Evolutionary conservation across 1,284 basidiomycete species (phyloP), one percentile per base, ranked within the genome.

Genomic region (Ustilago xerochloae): DNA sequence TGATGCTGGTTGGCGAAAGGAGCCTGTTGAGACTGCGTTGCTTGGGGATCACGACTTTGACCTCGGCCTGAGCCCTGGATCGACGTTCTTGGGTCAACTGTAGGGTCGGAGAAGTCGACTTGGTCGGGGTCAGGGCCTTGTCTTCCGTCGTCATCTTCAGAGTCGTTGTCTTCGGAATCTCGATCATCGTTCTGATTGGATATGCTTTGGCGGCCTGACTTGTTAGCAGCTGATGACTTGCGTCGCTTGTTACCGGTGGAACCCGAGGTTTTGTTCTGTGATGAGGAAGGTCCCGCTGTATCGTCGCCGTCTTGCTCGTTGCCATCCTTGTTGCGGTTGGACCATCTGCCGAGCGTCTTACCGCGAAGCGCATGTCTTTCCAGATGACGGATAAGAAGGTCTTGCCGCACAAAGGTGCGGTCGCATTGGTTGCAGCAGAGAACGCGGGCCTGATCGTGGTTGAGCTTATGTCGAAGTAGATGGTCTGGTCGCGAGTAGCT

Each of bases 321-420:
- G 47, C 26, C 66, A 15, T 72, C 65, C 55, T 75, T 76, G 38
- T 54, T 45, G 13, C 67, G 63, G 32, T 69, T 75, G 28, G 72
- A 75, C 76, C 76, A 78, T 57, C 76, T 73, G 36, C 76, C 76
- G 6, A 78, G 64, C 22, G 73, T 78, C 47, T 71, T 75, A 35
- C 76, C 76, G 6, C 70, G 65, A 3, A 73, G 49, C 7, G 73
- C 73, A 49, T 78, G 76, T 22, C 77, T 64, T n/a, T 75, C 66
- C 47, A 77, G 69, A 49, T 79, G 77, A 18, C 77, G 68, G 0
- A 77, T 64, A 30, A 79, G 68, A 9, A 79, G 62, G 33, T 79
- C 77, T 32, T 79, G 71, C 10, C 77, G 68, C 8, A 79, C 75
- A 49, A 79, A 79, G n/a, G 77, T 79, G 28, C 74, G 70, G 26